Evolutionary conservation across 2,329 filamentous ascomycete species (phyloP).

Genomic region (Arthrobotrys iridis): DNA sequence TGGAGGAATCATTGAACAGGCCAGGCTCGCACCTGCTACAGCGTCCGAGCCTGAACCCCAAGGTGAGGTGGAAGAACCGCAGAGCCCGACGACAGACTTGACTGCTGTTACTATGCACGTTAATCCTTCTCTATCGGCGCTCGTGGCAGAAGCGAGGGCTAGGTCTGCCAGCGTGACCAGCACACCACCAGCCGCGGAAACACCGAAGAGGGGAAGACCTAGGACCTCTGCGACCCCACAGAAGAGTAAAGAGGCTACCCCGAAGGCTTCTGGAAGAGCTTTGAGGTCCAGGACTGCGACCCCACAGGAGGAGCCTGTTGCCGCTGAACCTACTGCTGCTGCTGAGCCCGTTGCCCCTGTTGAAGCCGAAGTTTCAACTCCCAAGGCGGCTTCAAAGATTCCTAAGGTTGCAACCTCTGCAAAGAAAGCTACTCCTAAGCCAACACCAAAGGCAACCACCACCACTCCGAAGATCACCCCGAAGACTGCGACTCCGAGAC

Average conservation of each 20-base stretch:
- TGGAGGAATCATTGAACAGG: conserved; percentile 69
- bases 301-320: conserved; percentile 15
- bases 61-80: background rate
- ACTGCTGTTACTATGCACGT: conserved; percentile 45
- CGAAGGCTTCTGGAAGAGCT: conserved; percentile 30
- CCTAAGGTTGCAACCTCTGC: conserved; percentile 29
- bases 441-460: background rate
- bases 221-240: conserved; percentile 40
- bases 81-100: conserved; percentile 37
- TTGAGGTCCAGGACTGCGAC: conserved; percentile 37
- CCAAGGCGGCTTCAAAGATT: conserved; percentile 21
- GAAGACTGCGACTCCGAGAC: conserved; percentile 61
- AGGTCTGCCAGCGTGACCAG: conserved; percentile 40
- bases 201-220: conserved; percentile 7
- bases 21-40: conserved; percentile 59
- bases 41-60: conserved; percentile 62
- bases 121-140: conserved; percentile 39
- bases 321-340: background rate
- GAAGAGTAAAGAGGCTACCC: conserved; percentile 33
- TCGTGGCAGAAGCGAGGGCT: conserved; percentile 47
- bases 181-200: conserved; percentile 26
- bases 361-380: conserved; percentile 32
- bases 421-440: conserved; percentile 26
- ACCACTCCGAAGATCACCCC: conserved; percentile 56
- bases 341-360: background rate